These are phyloP conservation scores for Pisolithus orientalis DNA, from an alignment of 768 basidiomycete genomes.

Conservation along the genomic window DNA sequence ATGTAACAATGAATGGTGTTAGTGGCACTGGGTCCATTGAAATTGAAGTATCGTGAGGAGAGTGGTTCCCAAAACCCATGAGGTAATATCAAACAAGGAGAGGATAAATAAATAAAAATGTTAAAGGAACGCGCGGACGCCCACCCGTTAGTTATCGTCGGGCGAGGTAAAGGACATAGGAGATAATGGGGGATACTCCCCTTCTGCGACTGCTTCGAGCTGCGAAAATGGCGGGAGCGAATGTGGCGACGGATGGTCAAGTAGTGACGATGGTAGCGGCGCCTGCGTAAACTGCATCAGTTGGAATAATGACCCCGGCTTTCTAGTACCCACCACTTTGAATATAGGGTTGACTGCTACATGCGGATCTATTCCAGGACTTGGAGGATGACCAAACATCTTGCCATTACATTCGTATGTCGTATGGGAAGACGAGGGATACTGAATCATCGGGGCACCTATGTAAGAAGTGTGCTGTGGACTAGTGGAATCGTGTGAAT, in stretches of 20 bases:
- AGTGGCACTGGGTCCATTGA: slow-evolving; percentile 5
- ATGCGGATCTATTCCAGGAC: slow-evolving; percentile 55
- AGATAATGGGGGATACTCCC: slow-evolving; percentile 65
- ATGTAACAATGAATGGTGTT: slow-evolving; percentile 23
- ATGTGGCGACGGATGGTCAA: slow-evolving; percentile 37
- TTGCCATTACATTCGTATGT: slow-evolving; percentile 50
- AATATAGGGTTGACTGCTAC: slow-evolving; percentile 82
- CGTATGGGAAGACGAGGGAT: slow-evolving; percentile 33
- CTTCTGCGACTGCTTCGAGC: slow-evolving; percentile 77
- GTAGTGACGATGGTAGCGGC: slow-evolving; percentile 42
- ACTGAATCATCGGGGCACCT: slow-evolving; percentile 31
- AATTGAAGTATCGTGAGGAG: slow-evolving; percentile 16
- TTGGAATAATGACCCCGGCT: background rate
- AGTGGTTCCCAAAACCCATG: slow-evolving; percentile 11
- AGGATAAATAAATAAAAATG: slow-evolving; percentile 13
- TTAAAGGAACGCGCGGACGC: slow-evolving; percentile 13
- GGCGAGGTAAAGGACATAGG: slow-evolving; percentile 65
- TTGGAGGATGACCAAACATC: slow-evolving; percentile 51
- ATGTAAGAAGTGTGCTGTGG: slow-evolving; percentile 29
- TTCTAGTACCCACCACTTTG: slow-evolving; percentile 67
- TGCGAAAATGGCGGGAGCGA: slow-evolving; percentile 74
- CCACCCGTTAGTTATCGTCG: slow-evolving; percentile 34
- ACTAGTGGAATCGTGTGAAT: slow-evolving; percentile 34
- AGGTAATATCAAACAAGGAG: slow-evolving; percentile 6
- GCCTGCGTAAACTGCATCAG: slow-evolving; percentile 33